Base-by-base conservation (phyloP, 1,284 basidiomycete species). In the Rhodotorula sp. region DNA sequence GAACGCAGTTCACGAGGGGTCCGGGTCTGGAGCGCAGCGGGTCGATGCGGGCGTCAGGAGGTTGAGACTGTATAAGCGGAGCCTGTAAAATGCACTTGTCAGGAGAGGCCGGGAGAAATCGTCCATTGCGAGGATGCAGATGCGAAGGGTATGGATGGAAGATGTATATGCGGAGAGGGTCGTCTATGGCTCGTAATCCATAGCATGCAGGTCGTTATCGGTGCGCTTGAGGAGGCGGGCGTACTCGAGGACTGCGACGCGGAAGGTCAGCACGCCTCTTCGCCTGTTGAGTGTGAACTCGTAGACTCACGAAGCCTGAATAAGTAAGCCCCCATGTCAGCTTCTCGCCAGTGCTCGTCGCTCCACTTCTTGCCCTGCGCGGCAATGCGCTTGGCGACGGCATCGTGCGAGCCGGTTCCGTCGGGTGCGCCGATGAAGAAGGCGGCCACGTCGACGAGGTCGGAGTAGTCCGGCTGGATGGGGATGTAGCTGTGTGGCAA, bases 381-480 rank as follows among this genome's bases (percentile, higher is more conserved):
- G 6, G 69, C 76, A 28, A 77, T 72, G 52, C 70, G 65, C 47
- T 75, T 70, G 20, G 71, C 76, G 10, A 72, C 31, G 2, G 59
- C 37, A 55, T 77, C 76, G 66, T 77, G 76, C 28, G 65, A 52
- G 16, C 63, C 64, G 1, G 56, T 62, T 7, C 69, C 11, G 46
- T 74, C 70, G 1, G 73, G 69, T 6, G 60, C 61, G 2, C 84
- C 85, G 1, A 84, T 82, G 80, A 88, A 88, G 80, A 87, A 88
- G 0, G 83, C 78, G 26, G 87, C 78, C 11, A 80, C 75, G 73
- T 88, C 86, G 72, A 85, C 82, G 51, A 83, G 68, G 64, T 83
- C 82, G 15, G 78, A 76, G 64, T 82, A 83, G 71, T 82, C 82
- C 51, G 81, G 67, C 71, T 81, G 78, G 65, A 83, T 67, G 3